Percentiles rank a stretch among this genome's conserved stretches.
Evolutionary conservation across 2,329 filamentous ascomycete genomes (phyloP).

Genomic region (Fusarium papillatum): DNA sequence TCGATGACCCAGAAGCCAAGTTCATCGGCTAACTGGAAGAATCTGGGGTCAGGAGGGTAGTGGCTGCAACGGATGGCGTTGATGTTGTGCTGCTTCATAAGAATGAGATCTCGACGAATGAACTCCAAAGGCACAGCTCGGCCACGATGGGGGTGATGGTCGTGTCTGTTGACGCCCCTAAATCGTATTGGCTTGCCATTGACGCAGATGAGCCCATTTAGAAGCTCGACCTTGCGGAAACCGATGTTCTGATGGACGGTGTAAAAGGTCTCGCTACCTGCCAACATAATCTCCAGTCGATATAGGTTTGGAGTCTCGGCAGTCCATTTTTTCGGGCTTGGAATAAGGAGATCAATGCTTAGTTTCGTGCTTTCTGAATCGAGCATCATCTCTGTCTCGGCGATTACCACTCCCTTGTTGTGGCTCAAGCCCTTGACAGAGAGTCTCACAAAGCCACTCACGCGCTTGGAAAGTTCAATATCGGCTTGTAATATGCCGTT

Average conservation of each 20-base stretch:
- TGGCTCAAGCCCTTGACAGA: background rate
- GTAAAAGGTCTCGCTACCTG: background rate
- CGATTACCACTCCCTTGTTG: background rate
- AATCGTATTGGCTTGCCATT: background rate
- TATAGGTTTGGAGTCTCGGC: background rate
- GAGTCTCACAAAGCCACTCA: background rate
- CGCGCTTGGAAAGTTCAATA: background rate
- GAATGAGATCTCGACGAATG: slow-evolving; percentile 62
- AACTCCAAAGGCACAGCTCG: background rate
- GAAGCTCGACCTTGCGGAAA: background rate
- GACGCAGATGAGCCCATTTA: background rate
- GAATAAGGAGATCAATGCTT: background rate
- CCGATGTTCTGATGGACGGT: background rate
- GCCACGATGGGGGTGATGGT: background rate
- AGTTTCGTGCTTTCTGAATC: background rate
- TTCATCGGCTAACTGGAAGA: slow-evolving; percentile 73
- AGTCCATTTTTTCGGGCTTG: background rate
- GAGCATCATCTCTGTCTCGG: background rate
- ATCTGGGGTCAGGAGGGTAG: slow-evolving; percentile 70
- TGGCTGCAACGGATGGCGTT: slow-evolving; percentile 79
- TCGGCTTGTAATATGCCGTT: background rate
- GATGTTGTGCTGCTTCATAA: slow-evolving; percentile 78
- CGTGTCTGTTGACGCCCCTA: background rate
- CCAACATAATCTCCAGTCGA: background rate
- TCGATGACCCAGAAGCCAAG: slow-evolving; percentile 75